These are phyloP conservation scores for Venturia effusa DNA, from an alignment of 2,329 filamentous ascomycete species.

Conservation along the genomic window DNA sequence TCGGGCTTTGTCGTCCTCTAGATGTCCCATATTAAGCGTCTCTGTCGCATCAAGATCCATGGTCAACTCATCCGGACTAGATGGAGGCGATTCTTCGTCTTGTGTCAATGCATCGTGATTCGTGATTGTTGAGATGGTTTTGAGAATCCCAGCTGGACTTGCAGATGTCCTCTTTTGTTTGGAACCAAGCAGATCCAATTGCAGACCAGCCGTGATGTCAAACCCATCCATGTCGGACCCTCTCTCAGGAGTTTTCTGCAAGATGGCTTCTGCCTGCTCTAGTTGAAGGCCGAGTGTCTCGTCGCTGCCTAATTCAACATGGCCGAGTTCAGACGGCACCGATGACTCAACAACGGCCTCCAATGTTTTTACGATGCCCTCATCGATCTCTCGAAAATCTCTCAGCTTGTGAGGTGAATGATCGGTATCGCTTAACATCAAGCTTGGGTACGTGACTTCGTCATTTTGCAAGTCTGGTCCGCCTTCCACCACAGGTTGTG, in stretches of 20 bases:
- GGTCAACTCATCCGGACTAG: conserved; percentile 8
- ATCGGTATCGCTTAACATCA: background rate
- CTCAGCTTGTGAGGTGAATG: background rate
- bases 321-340: background rate
- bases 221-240: background rate
- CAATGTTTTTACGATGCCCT: background rate
- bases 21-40: conserved; percentile 14
- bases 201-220: background rate
- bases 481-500: background rate
- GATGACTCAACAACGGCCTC: conserved; percentile 3
- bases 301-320: background rate
- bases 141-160: conserved; percentile 4
- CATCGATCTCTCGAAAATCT: background rate
- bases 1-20: conserved; percentile 38
- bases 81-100: background rate
- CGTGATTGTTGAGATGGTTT: background rate
- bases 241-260: background rate
- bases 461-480: background rate
- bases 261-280: conserved; percentile 1
- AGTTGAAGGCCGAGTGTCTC: background rate
- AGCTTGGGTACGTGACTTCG: background rate
- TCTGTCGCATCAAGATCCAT: conserved; percentile 10
- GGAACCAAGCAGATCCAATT: background rate
- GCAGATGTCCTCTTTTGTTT: background rate
- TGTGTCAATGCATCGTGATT: background rate